phyloP scores from a whole-genome alignment of 1,284 basidiomycete species.

The Cystobasidiaceae sp. region DNA sequence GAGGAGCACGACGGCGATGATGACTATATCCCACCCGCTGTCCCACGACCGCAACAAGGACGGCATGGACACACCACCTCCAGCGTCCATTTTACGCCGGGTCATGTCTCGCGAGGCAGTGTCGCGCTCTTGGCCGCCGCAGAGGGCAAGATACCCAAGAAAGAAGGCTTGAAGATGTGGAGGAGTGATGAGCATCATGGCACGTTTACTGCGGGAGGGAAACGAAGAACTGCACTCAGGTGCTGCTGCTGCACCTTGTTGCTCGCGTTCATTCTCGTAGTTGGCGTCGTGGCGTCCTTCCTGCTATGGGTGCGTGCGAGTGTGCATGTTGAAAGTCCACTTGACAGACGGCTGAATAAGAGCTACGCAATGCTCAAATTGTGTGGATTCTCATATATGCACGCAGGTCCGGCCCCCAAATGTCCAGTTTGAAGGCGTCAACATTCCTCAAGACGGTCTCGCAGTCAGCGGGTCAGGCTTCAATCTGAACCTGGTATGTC shows the following conservation, averaged over 20 bases:
- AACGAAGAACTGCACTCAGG: conserved; percentile 37
- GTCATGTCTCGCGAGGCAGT: conserved; percentile 21
- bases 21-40: conserved; percentile 17
- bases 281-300: conserved; percentile 43
- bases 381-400: too few species aligned
- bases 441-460: conserved; percentile 38
- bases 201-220: conserved; percentile 40
- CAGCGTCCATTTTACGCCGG: conserved; percentile 4
- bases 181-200: conserved; percentile 43
- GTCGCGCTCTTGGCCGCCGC: conserved; percentile 37
- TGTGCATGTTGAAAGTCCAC: too few species aligned
- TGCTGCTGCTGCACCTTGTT: conserved; percentile 43
- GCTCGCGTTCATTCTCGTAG: conserved; percentile 40
- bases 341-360: too few species aligned
- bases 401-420: conserved; percentile 45
- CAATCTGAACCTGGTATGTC: conserved; percentile 39
- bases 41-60: conserved; percentile 17
- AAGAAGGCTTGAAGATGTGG: conserved; percentile 45
- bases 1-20: not conserved
- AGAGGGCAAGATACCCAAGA: conserved; percentile 45
- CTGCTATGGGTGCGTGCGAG: conserved; percentile 37
- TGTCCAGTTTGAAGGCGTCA: conserved; percentile 42
- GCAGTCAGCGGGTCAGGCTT: conserved; percentile 37
- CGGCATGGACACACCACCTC: too few species aligned
- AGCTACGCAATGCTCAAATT: too few species aligned